phyloP scores from a whole-genome alignment of 306 rosid genomes.

The Argentina anserina region DNA sequence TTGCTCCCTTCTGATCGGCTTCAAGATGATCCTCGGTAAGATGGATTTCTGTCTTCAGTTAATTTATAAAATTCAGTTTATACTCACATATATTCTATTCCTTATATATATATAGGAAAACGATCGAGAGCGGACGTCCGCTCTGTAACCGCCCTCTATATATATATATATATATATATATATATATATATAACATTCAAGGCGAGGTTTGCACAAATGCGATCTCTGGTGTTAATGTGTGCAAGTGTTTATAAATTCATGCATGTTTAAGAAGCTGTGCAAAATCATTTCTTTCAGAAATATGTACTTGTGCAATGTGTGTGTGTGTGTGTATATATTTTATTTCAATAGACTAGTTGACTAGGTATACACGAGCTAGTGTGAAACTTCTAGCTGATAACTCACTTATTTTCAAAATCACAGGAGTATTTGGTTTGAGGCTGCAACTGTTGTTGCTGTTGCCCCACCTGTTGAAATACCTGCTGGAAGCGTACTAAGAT shows the following conservation, averaged over 20 bases:
- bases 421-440: slow-evolving; percentile 99
- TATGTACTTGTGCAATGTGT: background rate
- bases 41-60: slow-evolving; percentile 23
- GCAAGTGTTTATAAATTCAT: background rate
- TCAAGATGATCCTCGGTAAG: slow-evolving; percentile 98
- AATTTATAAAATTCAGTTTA: background rate
- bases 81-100: slow-evolving; percentile 1
- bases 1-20: slow-evolving; percentile 96
- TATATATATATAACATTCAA: too few species aligned
- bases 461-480: slow-evolving; percentile 90
- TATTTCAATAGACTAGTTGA: background rate
- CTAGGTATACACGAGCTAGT: slow-evolving; percentile 5
- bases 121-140: too few species aligned
- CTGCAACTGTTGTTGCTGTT: slow-evolving; percentile 99
- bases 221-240: background rate
- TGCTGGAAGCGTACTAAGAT: slow-evolving; percentile 91
- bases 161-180: too few species aligned
- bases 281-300: slow-evolving; percentile 3
- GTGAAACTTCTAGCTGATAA: slow-evolving; percentile 15
- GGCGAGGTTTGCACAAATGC: background rate
- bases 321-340: background rate
- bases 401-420: slow-evolving; percentile 24
- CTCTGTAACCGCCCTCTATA: too few species aligned
- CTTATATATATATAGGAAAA: too few species aligned
- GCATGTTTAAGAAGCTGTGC: background rate